A percentile compares a stretch with the other conserved stretches of the same genome.
Evolutionary conservation across 306 rosid genomes (phyloP).

Genomic region (Prunus campanulata): DNA sequence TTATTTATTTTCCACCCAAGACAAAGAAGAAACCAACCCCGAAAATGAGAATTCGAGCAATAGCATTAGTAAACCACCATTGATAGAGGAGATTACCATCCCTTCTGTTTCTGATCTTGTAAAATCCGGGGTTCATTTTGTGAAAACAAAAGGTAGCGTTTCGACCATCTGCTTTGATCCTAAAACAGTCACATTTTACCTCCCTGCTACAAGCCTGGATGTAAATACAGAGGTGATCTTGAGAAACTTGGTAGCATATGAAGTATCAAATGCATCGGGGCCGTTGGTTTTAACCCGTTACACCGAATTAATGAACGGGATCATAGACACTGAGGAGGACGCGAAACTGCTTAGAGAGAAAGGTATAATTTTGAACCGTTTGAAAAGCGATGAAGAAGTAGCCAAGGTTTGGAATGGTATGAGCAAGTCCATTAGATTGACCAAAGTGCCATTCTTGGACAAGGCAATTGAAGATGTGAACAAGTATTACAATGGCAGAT

Average conservation of each 20-base stretch:
- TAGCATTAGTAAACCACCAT: conserved; percentile 43
- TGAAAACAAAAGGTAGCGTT: conserved; percentile 40
- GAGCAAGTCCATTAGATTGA: conserved; percentile 63
- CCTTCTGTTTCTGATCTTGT: conserved; percentile 56
- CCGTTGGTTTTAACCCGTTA: conserved; percentile 62
- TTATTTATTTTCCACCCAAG: conserved; percentile 21
- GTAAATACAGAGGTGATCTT: conserved; percentile 53
- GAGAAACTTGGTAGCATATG: conserved; percentile 73
- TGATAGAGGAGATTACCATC: conserved; percentile 64
- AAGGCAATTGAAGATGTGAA: conserved; percentile 74
- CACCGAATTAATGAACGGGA: conserved; percentile 74
- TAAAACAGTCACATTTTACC: conserved; percentile 42
- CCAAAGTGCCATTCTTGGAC: conserved; percentile 61
- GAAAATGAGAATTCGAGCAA: conserved; percentile 27
- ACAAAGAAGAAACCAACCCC: conserved; percentile 30
- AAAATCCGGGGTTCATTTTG: conserved; percentile 44
- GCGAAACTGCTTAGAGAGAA: conserved; percentile 49
- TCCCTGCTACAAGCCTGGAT: conserved; percentile 55
- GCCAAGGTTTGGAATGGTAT: conserved; percentile 68
- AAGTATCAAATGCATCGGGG: conserved; percentile 62
- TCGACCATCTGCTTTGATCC: conserved; percentile 48
- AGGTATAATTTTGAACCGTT: conserved; percentile 55
- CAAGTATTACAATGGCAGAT: conserved; percentile 50
- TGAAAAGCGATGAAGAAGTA: conserved; percentile 69
- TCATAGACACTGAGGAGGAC: conserved; percentile 64